phyloP scores from a whole-genome alignment of 192 early-diverging fungal genomes.

The Coemansia sp. region DNA sequence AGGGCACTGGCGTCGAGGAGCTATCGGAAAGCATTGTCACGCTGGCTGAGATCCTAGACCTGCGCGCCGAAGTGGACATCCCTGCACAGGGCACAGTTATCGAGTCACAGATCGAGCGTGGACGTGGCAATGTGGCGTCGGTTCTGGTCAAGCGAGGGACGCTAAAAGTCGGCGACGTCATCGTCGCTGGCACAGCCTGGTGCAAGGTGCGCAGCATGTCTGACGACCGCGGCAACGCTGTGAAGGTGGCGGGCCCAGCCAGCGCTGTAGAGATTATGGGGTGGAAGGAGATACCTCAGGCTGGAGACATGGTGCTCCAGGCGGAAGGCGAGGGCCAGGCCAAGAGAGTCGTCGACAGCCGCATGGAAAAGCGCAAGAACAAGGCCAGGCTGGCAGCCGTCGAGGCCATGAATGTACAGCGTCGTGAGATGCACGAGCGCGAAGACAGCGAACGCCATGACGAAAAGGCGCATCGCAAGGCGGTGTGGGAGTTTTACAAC shows the following conservation, averaged over 20 bases:
- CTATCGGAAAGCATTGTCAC: conserved; percentile 87
- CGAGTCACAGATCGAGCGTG: conserved; percentile 85
- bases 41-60: conserved; percentile 81
- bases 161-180: conserved; percentile 66
- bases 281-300: conserved; percentile 88
- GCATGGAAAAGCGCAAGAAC: conserved; percentile 61
- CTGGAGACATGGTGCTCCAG: conserved; percentile 86
- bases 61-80: conserved; percentile 76
- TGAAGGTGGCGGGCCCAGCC: conserved; percentile 79
- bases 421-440: conserved; percentile 56
- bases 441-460: conserved; percentile 54
- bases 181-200: conserved; percentile 85
- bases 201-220: conserved; percentile 83
- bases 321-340: conserved; percentile 60
- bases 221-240: conserved; percentile 69
- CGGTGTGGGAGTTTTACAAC: conserved; percentile 64
- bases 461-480: conserved; percentile 56
- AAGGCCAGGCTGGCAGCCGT: conserved; percentile 62
- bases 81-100: conserved; percentile 81
- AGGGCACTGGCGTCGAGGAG: conserved; percentile 79
- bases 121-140: conserved; percentile 81
- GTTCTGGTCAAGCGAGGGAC: conserved; percentile 89
- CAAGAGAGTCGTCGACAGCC: conserved; percentile 69
- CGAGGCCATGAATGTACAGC: conserved; percentile 74
- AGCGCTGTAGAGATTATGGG: conserved; percentile 84